A percentile compares a stretch with the other conserved stretches of the same genome.
Conservation (phyloP, 129 eudicot genomes). For the Pittosporum tobira region DNA sequence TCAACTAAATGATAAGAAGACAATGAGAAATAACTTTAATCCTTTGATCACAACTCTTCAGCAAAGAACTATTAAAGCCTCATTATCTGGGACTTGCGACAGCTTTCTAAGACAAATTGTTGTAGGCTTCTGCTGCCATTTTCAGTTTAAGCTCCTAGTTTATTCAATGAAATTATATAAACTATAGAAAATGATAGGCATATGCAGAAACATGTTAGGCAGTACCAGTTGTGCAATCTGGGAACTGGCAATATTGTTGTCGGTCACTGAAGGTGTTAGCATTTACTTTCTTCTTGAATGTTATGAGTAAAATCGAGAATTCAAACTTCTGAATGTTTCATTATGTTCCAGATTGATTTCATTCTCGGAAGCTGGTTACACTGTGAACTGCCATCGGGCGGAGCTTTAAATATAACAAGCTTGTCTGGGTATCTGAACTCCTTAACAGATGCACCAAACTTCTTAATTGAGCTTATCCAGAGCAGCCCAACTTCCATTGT, state of each 20-base stretch:
- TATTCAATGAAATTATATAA: too few species aligned
- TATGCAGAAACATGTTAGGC: not conserved
- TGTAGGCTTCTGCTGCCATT: too few species aligned
- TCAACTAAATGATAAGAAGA: too few species aligned
- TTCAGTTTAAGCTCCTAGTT: too few species aligned
- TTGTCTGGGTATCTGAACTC: constrained; percentile 63
- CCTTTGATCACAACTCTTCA: too few species aligned
- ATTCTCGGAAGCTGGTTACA: constrained; percentile 85
- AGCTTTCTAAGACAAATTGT: too few species aligned
- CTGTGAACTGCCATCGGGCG: constrained; percentile 77
- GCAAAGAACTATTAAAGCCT: too few species aligned
- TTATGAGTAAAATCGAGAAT: not conserved
- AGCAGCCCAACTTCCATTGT: constrained; percentile 67
- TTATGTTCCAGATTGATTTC: constrained; percentile 47
- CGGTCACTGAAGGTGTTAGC: not conserved
- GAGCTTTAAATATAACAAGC: constrained; percentile 69
- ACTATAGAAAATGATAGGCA: not conserved
- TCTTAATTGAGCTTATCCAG: constrained; percentile 65
- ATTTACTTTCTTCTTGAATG: not conserved
- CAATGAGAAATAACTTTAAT: too few species aligned
- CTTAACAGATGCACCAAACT: constrained; percentile 75
- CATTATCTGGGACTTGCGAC: too few species aligned
- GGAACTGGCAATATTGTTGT: not conserved
- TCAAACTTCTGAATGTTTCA: not conserved
- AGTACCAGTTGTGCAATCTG: not conserved